These are phyloP conservation scores for Aureobasidium sp. DNA, from an alignment of 2,329 filamentous ascomycete species.

Conservation along the genomic window DNA sequence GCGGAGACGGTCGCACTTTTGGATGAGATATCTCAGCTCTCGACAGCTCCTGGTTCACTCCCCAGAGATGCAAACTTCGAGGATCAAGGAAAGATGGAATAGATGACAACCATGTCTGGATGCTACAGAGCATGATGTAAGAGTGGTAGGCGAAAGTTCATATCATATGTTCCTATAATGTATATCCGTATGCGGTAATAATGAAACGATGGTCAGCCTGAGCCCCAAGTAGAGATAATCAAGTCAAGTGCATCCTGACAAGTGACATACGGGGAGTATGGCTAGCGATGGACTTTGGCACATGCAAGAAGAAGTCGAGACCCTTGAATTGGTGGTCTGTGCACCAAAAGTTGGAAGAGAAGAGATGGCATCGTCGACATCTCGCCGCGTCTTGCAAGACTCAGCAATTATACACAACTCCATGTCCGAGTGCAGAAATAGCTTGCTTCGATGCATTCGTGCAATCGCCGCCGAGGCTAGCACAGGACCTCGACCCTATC, in stretches of 20 bases:
- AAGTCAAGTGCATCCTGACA: no score
- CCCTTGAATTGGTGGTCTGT: not conserved
- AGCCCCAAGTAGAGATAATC: no score
- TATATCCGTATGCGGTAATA: no score
- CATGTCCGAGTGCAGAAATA: slow-evolving; percentile 39
- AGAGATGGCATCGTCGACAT: not conserved
- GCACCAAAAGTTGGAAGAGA: slow-evolving; percentile 3
- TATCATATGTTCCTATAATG: not conserved
- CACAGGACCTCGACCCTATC: slow-evolving; percentile 11
- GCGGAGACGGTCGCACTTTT: slow-evolving; percentile 81
- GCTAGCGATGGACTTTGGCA: no score
- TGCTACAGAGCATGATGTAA: not conserved
- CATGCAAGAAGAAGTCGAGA: not conserved
- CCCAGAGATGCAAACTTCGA: not conserved
- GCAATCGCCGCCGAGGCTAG: slow-evolving; percentile 27
- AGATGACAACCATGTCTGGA: not conserved
- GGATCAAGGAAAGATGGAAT: not conserved
- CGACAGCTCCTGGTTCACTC: not conserved
- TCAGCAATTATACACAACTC: not conserved
- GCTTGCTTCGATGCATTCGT: slow-evolving; percentile 34
- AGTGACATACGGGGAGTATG: no score
- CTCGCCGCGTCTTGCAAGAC: not conserved
- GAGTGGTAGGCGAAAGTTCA: not conserved
- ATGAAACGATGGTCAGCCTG: no score
- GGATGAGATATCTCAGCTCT: slow-evolving; percentile 58